Evolutionary conservation across 257 asterid species (phyloP).

Genomic region (Jasminum sambac): DNA sequence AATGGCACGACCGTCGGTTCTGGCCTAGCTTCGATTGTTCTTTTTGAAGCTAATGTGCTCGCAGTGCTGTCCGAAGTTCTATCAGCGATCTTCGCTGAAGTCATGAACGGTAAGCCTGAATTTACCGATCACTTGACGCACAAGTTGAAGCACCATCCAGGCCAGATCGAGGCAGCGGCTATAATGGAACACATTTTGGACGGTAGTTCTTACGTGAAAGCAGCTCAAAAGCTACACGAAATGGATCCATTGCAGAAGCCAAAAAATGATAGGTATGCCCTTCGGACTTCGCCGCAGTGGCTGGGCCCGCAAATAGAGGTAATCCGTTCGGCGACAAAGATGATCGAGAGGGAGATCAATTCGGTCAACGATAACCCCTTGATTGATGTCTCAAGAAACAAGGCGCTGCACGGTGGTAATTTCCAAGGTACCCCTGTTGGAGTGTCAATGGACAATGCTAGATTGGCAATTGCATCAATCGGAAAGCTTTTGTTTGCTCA

Average conservation of each 20-base stretch:
- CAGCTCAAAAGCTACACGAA: conserved; percentile 48
- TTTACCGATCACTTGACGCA: conserved; percentile 58
- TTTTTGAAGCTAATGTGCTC: conserved; percentile 50
- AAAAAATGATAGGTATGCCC: conserved; percentile 57
- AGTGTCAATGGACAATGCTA: conserved; percentile 52
- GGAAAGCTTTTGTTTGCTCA: conserved; percentile 60
- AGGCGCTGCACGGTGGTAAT: conserved; percentile 61
- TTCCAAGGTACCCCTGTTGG: conserved; percentile 62
- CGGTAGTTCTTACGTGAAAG: conserved; percentile 48
- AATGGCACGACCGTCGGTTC: conserved; percentile 67
- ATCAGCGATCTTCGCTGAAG: conserved; percentile 60
- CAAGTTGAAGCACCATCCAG: conserved; percentile 58
- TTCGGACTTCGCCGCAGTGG: conserved; percentile 61
- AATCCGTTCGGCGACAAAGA: conserved; percentile 46
- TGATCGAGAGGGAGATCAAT: conserved; percentile 59
- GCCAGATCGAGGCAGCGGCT: conserved; percentile 63
- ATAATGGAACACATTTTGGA: conserved; percentile 60
- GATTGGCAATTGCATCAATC: conserved; percentile 42
- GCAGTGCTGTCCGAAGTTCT: conserved; percentile 42
- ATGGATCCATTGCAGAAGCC: conserved; percentile 56
- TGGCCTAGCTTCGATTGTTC: conserved; percentile 51
- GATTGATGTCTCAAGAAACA: conserved; percentile 56
- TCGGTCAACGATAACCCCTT: conserved; percentile 59
- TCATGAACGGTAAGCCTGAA: conserved; percentile 59
- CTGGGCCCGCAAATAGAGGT: conserved; percentile 58